A percentile compares a stretch with the other conserved stretches of the same genome.
Evolutionary conservation across 1,139 yeast genomes (phyloP).

Genomic region (Blastobotrys elegans): DNA sequence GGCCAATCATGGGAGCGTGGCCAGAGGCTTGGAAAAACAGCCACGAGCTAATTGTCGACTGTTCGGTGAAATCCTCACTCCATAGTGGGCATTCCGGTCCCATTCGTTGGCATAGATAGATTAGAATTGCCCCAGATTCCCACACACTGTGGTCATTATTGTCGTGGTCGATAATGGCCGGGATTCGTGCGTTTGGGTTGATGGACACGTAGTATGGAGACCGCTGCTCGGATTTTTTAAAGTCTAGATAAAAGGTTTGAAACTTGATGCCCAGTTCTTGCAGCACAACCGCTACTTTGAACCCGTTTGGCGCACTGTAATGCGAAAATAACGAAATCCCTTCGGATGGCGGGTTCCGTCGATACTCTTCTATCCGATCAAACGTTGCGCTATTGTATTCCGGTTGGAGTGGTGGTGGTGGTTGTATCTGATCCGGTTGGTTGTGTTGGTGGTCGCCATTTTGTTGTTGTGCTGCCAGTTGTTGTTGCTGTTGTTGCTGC

Average conservation of each 20-base stretch:
- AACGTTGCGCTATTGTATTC: slow-evolving; percentile 16
- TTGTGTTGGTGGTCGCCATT: slow-evolving; percentile 11
- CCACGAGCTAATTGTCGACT: slow-evolving; percentile 86
- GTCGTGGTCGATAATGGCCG: slow-evolving; percentile 85
- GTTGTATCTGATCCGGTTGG: slow-evolving; percentile 12
- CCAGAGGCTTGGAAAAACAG: slow-evolving; percentile 93
- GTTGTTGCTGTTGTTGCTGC: slow-evolving; percentile 15
- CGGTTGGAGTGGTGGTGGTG: slow-evolving; percentile 1
- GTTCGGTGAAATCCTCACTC: slow-evolving; percentile 75
- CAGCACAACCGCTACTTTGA: slow-evolving; percentile 87
- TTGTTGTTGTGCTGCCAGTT: not conserved
- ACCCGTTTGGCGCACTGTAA: slow-evolving; percentile 88
- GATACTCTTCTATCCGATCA: slow-evolving; percentile 63
- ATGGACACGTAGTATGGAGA: slow-evolving; percentile 89
- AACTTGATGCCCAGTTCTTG: slow-evolving; percentile 77
- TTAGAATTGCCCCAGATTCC: slow-evolving; percentile 91
- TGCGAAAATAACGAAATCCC: slow-evolving; percentile 88
- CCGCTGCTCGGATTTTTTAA: slow-evolving; percentile 82
- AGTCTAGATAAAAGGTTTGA: slow-evolving; percentile 81
- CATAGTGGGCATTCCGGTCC: slow-evolving; percentile 63
- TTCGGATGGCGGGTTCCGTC: slow-evolving; percentile 71
- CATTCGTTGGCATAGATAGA: slow-evolving; percentile 70
- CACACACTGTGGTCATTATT: slow-evolving; percentile 77
- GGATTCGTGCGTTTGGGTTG: slow-evolving; percentile 93
- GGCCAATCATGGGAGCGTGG: slow-evolving; percentile 98